Percentiles rank a stretch among this genome's conserved stretches.
These are phyloP conservation scores for Ostreobium quekettii DNA, from an alignment of 139 green algal genomes.

Conservation along the genomic window DNA sequence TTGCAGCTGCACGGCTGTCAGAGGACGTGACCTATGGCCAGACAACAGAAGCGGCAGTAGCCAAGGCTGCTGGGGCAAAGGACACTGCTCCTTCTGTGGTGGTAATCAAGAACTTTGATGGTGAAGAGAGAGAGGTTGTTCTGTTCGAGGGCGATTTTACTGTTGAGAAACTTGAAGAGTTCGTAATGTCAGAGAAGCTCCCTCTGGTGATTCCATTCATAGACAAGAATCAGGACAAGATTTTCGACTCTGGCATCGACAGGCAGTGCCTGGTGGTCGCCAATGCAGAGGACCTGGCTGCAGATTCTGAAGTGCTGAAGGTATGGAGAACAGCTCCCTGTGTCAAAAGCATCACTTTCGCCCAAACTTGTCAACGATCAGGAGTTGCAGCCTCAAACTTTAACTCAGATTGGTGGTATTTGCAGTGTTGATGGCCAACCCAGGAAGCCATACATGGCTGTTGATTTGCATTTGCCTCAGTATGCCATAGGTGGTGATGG, in stretches of 20 bases:
- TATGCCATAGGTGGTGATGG: too few relatives aligned
- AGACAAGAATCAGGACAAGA: conserved; percentile 53
- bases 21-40: conserved; percentile 57
- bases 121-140: conserved; percentile 21
- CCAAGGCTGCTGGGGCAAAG: conserved; percentile 46
- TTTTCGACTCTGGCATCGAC: conserved; percentile 68
- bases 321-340: too few relatives aligned
- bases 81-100: conserved; percentile 27
- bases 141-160: conserved; percentile 20
- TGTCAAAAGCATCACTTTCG: too few relatives aligned
- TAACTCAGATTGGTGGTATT: too few relatives aligned
- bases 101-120: conserved; percentile 60
- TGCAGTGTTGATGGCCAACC: too few relatives aligned
- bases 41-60: conserved; percentile 54
- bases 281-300: conserved; percentile 24
- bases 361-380: too few relatives aligned
- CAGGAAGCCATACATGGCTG: too few relatives aligned
- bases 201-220: conserved; percentile 68
- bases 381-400: too few relatives aligned
- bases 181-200: conserved; percentile 60
- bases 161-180: conserved; percentile 31
- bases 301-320: conserved; percentile 17
- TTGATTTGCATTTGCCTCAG: too few relatives aligned
- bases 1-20: conserved; percentile 37
- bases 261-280: conserved; percentile 38